Evolutionary conservation across 2,329 filamentous ascomycete genomes (phyloP), one percentile per base, ranked within the genome.

Genomic region (Thielaviopsis populi): DNA sequence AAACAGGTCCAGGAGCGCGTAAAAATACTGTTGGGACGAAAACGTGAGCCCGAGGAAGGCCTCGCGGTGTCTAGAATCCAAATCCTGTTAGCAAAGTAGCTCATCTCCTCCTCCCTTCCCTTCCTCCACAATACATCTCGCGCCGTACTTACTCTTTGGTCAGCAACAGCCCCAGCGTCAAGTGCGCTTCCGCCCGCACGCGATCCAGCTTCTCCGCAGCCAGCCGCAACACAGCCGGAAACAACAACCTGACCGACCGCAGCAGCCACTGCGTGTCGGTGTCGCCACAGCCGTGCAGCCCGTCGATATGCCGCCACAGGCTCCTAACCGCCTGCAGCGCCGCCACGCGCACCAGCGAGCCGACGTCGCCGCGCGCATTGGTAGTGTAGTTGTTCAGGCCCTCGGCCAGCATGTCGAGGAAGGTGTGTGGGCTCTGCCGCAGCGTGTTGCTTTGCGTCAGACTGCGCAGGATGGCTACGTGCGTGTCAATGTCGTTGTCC

Each of bases 141-240:
- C n/a, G 33, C 11, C 27, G 46, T 54, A 72, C 75, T 65, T 71
- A 85, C 83, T 72, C 73, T 27, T 75, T 67, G 30, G 74, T 68
- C n/a, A 83, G 68, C 24, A 76, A 69, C 56, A 80, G 68, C 3
- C 74, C 74, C 56, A 86, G 69, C 10, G 79, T 78, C 40, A 76
- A 74, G 66, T 86, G 83, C 0, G 85, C 87, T 67, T 83, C 80
- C 0, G 82, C 76, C 27, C 94, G 84, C 19, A 97, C 87, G 67
- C 89, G 88, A 72, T 97, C 92, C 1, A 97, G 79, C 72, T 95
- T 96, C 74, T 99, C 94, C 0, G 88, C 83, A 1, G 90, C 85
- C 15, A 97, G 79, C 1, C 91, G 82, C 40, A 89, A 76, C 1
- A 80, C 74, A 33, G 76, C 74, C 37, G 79, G 75, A 65, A 83